Percentiles rank a stretch among this genome's conserved stretches.
These are phyloP conservation scores for Penicillium corylophilum DNA, from an alignment of 2,329 filamentous ascomycete genomes.

Conservation along the genomic window DNA sequence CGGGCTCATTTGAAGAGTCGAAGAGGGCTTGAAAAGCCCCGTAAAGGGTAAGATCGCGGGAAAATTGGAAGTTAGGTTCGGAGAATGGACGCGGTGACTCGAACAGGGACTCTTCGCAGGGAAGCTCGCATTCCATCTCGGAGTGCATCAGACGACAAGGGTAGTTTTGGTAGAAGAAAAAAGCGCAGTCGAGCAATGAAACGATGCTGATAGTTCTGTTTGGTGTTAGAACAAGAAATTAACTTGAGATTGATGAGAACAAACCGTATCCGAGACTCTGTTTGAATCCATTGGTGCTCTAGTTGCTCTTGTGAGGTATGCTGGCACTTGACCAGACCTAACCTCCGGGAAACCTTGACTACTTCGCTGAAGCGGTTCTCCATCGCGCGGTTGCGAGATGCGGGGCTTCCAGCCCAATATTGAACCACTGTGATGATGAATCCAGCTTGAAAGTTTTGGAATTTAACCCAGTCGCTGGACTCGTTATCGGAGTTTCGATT, in stretches of 20 bases:
- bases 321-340: constrained; percentile 38
- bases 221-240: constrained; percentile 6
- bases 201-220: constrained; percentile 41
- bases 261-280: constrained; percentile 46
- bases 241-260: neutral
- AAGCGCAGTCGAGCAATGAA: constrained; percentile 45
- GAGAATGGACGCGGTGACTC: constrained; percentile 43
- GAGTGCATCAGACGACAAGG: constrained; percentile 41
- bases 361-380: constrained; percentile 46
- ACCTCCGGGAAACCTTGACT: constrained; percentile 43
- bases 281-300: constrained; percentile 46
- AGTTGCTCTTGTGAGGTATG: constrained; percentile 40
- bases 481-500: constrained; percentile 21
- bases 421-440: constrained; percentile 44
- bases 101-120: constrained; percentile 43
- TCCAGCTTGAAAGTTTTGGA: constrained; percentile 45
- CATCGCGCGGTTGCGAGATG: constrained; percentile 42
- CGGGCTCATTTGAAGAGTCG: constrained; percentile 22
- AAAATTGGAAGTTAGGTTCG: constrained; percentile 39
- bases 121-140: constrained; percentile 47
- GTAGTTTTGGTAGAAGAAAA: constrained; percentile 48
- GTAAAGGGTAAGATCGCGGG: constrained; percentile 36
- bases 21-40: constrained; percentile 44
- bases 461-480: constrained; percentile 33
- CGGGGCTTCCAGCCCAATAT: constrained; percentile 45